These are phyloP conservation scores for Populus trichocarpa DNA, from an alignment of 441 rosid species.

Conservation along the genomic window DNA sequence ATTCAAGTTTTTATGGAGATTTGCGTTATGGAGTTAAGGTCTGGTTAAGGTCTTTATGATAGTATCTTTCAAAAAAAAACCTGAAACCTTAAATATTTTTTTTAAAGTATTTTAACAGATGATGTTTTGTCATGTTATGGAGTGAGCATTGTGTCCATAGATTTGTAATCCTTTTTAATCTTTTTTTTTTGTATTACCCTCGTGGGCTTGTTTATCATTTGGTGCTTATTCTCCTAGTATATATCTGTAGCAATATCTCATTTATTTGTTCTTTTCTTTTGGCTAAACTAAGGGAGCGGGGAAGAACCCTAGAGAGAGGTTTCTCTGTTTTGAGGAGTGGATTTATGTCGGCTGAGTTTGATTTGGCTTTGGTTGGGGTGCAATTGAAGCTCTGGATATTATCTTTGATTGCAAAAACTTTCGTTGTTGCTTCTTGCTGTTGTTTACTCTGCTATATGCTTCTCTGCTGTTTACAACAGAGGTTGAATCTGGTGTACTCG, in stretches of 20 bases:
- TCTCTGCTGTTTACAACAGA: slow-evolving; percentile 64
- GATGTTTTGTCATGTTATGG: slow-evolving; percentile 28
- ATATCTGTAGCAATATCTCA: slow-evolving; percentile 25
- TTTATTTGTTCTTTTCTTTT: slow-evolving; percentile 5
- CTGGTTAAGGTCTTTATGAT: not conserved
- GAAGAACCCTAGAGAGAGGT: not conserved
- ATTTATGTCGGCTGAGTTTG: slow-evolving; percentile 88
- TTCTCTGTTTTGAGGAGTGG: slow-evolving; percentile 21
- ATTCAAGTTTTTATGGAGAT: slow-evolving; percentile 11
- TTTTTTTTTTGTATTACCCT: not conserved
- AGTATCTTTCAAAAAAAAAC: not conserved
- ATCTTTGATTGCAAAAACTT: not conserved
- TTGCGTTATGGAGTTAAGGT: not conserved
- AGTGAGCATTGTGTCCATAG: slow-evolving; percentile 45
- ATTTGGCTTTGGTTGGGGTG: slow-evolving; percentile 69
- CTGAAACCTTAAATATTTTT: too few relatives aligned
- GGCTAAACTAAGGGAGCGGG: slow-evolving; percentile 14
- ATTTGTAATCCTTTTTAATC: slow-evolving; percentile 40
- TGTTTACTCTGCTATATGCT: slow-evolving; percentile 27
- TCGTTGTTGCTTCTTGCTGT: not conserved
- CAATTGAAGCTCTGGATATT: slow-evolving; percentile 52
- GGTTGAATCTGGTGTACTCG: slow-evolving; percentile 39
- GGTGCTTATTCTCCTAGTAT: not conserved
- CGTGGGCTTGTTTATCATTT: not conserved
- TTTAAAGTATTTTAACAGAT: slow-evolving; percentile 8